Evolutionary conservation across 2,329 filamentous ascomycete species (phyloP).

Genomic region (Colletotrichum lini): DNA sequence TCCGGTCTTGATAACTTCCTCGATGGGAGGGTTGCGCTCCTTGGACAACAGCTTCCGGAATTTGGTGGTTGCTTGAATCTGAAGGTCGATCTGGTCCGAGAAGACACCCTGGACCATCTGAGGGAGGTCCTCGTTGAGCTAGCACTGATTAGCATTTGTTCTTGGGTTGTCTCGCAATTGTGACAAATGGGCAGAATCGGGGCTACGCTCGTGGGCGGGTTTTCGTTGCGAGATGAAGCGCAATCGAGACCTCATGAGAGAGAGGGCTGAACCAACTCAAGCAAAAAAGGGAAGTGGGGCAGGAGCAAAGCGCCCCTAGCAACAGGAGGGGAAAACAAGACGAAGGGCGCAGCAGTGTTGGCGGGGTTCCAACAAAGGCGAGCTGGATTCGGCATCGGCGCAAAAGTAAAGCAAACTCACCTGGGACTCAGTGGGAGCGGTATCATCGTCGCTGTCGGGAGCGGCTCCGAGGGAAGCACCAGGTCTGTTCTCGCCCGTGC

Average conservation of each 20-base stretch:
- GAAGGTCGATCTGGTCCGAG: slow-evolving; percentile 97
- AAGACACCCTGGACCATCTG: slow-evolving; percentile 99
- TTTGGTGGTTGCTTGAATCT: slow-evolving; percentile 98
- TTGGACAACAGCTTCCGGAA: slow-evolving; percentile 98
- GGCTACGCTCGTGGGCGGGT: background rate
- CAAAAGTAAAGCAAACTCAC: slow-evolving; percentile 67
- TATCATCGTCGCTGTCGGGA: slow-evolving; percentile 97
- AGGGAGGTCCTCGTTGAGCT: slow-evolving; percentile 98
- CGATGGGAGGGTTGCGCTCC: slow-evolving; percentile 98
- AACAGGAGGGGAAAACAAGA: slow-evolving; percentile 43
- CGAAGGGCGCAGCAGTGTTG: slow-evolving; percentile 38
- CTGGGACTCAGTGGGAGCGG: slow-evolving; percentile 94
- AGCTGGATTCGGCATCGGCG: slow-evolving; percentile 21
- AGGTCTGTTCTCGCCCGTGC: slow-evolving; percentile 82
- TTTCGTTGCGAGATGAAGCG: background rate
- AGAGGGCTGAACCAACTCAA: slow-evolving; percentile 29
- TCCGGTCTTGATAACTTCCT: slow-evolving; percentile 99
- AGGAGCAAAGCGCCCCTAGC: slow-evolving; percentile 38
- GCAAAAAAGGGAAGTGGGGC: slow-evolving; percentile 40
- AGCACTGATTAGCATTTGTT: slow-evolving; percentile 48
- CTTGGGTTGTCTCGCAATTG: background rate
- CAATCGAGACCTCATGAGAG: slow-evolving; percentile 11
- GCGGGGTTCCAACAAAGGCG: slow-evolving; percentile 41
- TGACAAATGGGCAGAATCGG: background rate
- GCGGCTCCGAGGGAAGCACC: slow-evolving; percentile 89